These are phyloP conservation scores for Rhizodiscina lignyota DNA, from an alignment of 495 filamentous ascomycete species.

Conservation along the genomic window DNA sequence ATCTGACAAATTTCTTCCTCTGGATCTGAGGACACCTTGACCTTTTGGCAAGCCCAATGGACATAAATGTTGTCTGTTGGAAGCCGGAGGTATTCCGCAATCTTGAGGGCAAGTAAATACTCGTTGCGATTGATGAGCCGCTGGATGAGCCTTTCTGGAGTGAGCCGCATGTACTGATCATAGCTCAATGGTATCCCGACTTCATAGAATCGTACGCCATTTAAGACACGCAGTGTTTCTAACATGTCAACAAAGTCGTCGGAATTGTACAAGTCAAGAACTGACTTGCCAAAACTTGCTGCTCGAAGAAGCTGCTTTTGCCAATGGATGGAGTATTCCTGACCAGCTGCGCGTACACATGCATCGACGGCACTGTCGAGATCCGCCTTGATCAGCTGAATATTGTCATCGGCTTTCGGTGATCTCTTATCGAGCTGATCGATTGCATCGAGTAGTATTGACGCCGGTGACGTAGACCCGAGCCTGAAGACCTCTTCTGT, in stretches of 20 bases:
- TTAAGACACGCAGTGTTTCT: slow-evolving; percentile 80
- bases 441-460: slow-evolving; percentile 80
- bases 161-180: slow-evolving; percentile 77
- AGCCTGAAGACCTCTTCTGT: slow-evolving; percentile 79
- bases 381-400: slow-evolving; percentile 74
- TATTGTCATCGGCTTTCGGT: slow-evolving; percentile 93
- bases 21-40: slow-evolving; percentile 64
- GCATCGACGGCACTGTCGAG: slow-evolving; percentile 84
- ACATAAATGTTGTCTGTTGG: slow-evolving; percentile 84
- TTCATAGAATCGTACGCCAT: slow-evolving; percentile 78
- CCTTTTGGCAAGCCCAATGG: slow-evolving; percentile 92
- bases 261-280: slow-evolving; percentile 87
- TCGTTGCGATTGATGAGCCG: slow-evolving; percentile 77
- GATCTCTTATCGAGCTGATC: slow-evolving; percentile 85
- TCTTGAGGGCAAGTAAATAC: slow-evolving; percentile 75
- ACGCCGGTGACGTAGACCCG: slow-evolving; percentile 73
- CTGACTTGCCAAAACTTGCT: slow-evolving; percentile 92
- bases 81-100: slow-evolving; percentile 78
- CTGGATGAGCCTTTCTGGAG: slow-evolving; percentile 69
- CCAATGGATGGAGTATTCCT: slow-evolving; percentile 80
- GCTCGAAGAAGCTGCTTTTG: slow-evolving; percentile 92
- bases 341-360: slow-evolving; percentile 78
- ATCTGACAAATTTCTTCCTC: slow-evolving; percentile 77
- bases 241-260: slow-evolving; percentile 99
- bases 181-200: slow-evolving; percentile 85